These are phyloP conservation scores for Endocalyx cinctus DNA, from an alignment of 2,329 filamentous ascomycete species.

Conservation along the genomic window DNA sequence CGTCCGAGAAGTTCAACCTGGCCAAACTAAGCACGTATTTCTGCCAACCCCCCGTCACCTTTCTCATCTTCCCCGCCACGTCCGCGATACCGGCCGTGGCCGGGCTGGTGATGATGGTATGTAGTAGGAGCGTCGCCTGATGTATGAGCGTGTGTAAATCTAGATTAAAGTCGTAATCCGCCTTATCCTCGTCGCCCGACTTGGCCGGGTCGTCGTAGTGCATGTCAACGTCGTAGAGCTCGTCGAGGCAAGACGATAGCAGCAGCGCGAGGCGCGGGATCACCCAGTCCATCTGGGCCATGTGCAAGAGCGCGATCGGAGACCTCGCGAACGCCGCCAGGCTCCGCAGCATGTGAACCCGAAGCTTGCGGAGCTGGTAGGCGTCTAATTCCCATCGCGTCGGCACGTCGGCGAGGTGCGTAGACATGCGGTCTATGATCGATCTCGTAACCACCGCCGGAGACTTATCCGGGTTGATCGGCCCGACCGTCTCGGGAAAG, in stretches of 20 bases:
- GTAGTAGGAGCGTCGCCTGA: constrained; percentile 44
- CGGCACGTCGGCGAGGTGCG: constrained; percentile 55
- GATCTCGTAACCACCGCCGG: constrained; percentile 37
- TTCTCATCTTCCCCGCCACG: constrained; percentile 66
- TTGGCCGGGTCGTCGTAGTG: constrained; percentile 17
- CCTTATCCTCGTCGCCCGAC: too few relatives aligned
- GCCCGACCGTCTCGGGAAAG: constrained; percentile 60
- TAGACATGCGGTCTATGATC: constrained; percentile 60
- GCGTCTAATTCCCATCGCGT: constrained; percentile 35
- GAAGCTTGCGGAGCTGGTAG: constrained; percentile 37
- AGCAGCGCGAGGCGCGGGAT: constrained; percentile 72
- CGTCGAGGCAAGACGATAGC: constrained; percentile 60
- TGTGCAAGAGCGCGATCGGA: constrained; percentile 57
- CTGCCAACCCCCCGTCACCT: constrained; percentile 68
- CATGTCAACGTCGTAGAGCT: constrained; percentile 62
- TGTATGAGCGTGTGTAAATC: constrained; percentile 44
- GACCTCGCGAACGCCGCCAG: constrained; percentile 58
- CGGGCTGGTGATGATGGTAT: constrained; percentile 47
- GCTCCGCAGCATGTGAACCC: constrained; percentile 46
- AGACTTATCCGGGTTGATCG: constrained; percentile 47
- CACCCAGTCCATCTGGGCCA: constrained; percentile 64
- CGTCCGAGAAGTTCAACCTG: constrained; percentile 74
- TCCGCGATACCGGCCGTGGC: constrained; percentile 45
- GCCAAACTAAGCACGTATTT: constrained; percentile 79
- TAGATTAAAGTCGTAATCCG: too few relatives aligned